Evolutionary conservation across 768 basidiomycete species (phyloP), one percentile per base, ranked within the genome.

Genomic region (Leucosporidium yakuticum): DNA sequence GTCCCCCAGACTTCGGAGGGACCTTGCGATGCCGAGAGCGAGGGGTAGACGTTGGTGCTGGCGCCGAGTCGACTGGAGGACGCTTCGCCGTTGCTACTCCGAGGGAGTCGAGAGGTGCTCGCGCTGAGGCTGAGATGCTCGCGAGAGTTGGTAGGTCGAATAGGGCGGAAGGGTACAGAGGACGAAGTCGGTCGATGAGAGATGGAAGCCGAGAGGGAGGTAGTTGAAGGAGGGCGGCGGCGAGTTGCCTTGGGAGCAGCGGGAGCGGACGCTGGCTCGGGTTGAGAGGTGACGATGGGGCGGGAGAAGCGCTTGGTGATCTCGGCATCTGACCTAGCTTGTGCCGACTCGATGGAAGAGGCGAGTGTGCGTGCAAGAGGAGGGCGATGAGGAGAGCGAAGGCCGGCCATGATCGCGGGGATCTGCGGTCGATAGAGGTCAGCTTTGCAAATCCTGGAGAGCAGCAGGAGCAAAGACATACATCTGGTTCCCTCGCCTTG

Each of bases 311-410:
- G 25, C 21, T 55, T 50, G 32, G 29, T 64, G 60, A 62, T 50
- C 39, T 44, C 29, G 36, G 64, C 62, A n/a, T 25, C 53, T 25
- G 64, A 32, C 23, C 57, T 31, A 12, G 58, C 64, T 9, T 48
- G 23, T 0, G 56, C 29, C 12, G 31, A 44, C 47, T 72, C 71
- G 64, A 72, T 36, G 19, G 62, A 61, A 47, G 29, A 23, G 19
- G 71, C 71, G 53, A 72, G 67, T 0, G 67, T 39, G 6, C 53
- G 29, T 0, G 71, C 71, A 51, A 72, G 31, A 0, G 44, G 27
- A 7, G 65, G 56, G 6, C 63, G 67, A 12, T 54, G 27, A 2
- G 62, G 64, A 20, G 60, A 53, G 12, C 71, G 64, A 1, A 72
- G 55, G 4, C 64, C 64, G 5, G 55, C 57, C 12, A 72, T 51